Evolutionary conservation across 352 stramenopile genomes (phyloP), one percentile per base, ranked within the genome.

Genomic region (Pythium grandisporangium): DNA sequence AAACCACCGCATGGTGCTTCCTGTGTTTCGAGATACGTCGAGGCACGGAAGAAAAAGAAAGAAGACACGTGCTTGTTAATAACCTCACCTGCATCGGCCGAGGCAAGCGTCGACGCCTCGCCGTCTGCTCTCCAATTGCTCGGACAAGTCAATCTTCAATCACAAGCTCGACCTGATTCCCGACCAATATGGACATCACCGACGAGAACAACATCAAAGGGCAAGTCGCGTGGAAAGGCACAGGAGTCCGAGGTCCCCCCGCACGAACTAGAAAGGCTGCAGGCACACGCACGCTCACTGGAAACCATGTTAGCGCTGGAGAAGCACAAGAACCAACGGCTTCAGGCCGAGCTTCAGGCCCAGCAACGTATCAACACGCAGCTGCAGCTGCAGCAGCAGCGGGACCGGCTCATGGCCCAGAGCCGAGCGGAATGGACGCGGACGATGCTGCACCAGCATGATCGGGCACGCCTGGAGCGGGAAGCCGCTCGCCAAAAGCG

Each of bases 361-460:
- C 36, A 55, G 2, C 55, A 46, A 12, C 25, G 27, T 13, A 17
- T 34, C 5, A 16, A 38, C 19, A 33, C 44, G 14, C 48, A 58
- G 12, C 30, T 58, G 1, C 39, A 63, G 24, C 20, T 55, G 2
- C 32, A 72, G 26, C 66, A 66, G 30, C 70, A 86, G 37, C 55
- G 60, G n/a, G 45, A 56, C n/a, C 8, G 49, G 6, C 57, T 86
- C 7, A 53, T 71, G 30, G 53, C 63, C 1, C 45, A 76, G 26
- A 65, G 61, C 0, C 71, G 66, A 33, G 43, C 50, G 0, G 51
- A 66, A 12, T 70, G 55, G 19, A 49, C 80, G 13, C 45, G 69
- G 4, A 43, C 77, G 13, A 73, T 67, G 0, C 58, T 83, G 21
- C 48, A 44, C 8, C 39, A 42, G 5, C 69, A 85, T 36, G 64